A percentile compares a stretch with the other conserved stretches of the same genome.
Evolutionary conservation across 768 basidiomycete genomes (phyloP).

Genomic region (Basidioascus undulatus): DNA sequence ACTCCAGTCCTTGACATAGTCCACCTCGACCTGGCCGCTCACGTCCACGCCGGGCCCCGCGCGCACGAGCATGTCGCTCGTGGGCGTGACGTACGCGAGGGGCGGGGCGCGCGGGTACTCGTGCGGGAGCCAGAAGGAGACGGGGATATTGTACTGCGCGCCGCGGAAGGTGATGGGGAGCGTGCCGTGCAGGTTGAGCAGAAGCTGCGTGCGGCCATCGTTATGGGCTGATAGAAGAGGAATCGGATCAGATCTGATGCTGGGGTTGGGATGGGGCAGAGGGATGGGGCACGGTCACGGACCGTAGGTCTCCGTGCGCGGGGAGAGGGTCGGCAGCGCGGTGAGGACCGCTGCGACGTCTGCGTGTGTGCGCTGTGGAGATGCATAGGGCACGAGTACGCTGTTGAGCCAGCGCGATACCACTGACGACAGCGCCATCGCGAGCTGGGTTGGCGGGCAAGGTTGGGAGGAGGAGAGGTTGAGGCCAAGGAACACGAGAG

Average conservation of each 20-base stretch:
- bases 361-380: too few relatives aligned
- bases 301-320: constrained; percentile 64
- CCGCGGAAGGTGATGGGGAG: constrained; percentile 60
- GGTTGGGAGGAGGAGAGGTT: too few relatives aligned
- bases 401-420: too few relatives aligned
- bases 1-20: constrained; percentile 54
- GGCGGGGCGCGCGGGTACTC: constrained; percentile 68
- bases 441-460: too few relatives aligned
- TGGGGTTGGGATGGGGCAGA: not conserved
- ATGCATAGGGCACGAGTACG: too few relatives aligned
- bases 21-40: constrained; percentile 43
- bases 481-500: too few relatives aligned
- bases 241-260: not conserved
- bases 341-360: constrained; percentile 39
- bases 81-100: constrained; percentile 75
- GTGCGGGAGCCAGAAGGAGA: constrained; percentile 63
- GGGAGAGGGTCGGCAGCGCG: constrained; percentile 33
- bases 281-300: constrained; percentile 12
- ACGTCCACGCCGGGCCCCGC: constrained; percentile 51
- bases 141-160: constrained; percentile 73
- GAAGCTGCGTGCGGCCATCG: constrained; percentile 73
- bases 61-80: constrained; percentile 66
- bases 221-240: constrained; percentile 43
- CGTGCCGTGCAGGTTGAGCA: constrained; percentile 75
- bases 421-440: too few relatives aligned